Evolutionary conservation across 257 asterid genomes (phyloP).

Genomic region (Plantago ovata): DNA sequence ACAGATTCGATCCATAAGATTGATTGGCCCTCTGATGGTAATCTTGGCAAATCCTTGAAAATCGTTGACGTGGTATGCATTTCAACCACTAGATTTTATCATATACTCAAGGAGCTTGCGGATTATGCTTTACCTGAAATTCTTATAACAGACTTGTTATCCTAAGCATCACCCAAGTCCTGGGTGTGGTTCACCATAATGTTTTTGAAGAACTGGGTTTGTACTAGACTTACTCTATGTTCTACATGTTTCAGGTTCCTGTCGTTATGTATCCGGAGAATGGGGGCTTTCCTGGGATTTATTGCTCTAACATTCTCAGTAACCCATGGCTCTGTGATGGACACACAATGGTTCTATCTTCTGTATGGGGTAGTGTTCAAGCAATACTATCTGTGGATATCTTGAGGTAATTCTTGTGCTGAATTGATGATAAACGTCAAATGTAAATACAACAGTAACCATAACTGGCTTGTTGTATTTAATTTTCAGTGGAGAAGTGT

Average conservation of each 20-base stretch:
- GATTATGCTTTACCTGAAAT: too few relatives aligned
- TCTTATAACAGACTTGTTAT: too few relatives aligned
- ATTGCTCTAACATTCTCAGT: slow-evolving; percentile 31
- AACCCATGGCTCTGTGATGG: slow-evolving; percentile 68
- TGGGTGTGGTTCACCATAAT: too few relatives aligned
- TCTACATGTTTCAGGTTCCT: slow-evolving; percentile 40
- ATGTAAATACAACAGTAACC: not conserved
- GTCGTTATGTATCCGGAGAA: slow-evolving; percentile 48
- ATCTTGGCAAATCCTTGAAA: slow-evolving; percentile 24
- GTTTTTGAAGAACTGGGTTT: too few relatives aligned
- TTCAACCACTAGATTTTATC: not conserved
- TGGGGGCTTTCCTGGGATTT: slow-evolving; percentile 59
- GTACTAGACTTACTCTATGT: not conserved
- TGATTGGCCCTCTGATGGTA: slow-evolving; percentile 58
- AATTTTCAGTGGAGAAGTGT: slow-evolving; percentile 42
- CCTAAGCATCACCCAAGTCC: too few relatives aligned
- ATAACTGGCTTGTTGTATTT: not conserved
- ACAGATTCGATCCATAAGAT: slow-evolving; percentile 65
- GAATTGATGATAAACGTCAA: slow-evolving; percentile 8
- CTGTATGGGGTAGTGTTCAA: slow-evolving; percentile 56
- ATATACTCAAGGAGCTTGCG: not conserved
- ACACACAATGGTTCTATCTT: slow-evolving; percentile 43
- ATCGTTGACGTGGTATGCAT: slow-evolving; percentile 54
- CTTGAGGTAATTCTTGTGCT: slow-evolving; percentile 34
- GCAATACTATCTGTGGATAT: slow-evolving; percentile 41